Base-by-base conservation (phyloP, 805 yeast species). In the Cyberlindnera meyerae region DNA sequence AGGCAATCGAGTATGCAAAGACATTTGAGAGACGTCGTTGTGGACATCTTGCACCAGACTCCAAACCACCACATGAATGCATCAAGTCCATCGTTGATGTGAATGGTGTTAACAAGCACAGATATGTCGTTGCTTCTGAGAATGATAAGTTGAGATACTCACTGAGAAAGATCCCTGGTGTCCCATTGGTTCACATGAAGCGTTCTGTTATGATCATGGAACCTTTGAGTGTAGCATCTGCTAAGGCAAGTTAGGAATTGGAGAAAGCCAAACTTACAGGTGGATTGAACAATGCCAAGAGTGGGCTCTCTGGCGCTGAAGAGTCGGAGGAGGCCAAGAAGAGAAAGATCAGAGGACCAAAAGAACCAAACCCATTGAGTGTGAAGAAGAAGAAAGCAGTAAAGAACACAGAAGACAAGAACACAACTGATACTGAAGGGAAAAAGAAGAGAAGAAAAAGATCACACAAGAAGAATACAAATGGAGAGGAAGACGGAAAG, bases 171-270 rank as follows among this genome's bases (percentile, higher is more conserved):
- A 68, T 88, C 9, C 95, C 98, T 1, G 98, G 96, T 11, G 82
- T 87, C 1, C 98, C 98, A 1, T 60, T 93, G 46, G 66, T 90
- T 8, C 89, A 83, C 58, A 78, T 93, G 76, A 80, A 83, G 53
- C 71, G 96, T 43, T 77, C 96, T 1, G 98, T 93, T 13, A 85
- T 93, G 90, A 79, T 93, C 18, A 78, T 93, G 93, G 98, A 93
- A 61, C 96, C 97, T 7, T 64, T 88, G 48, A 83, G 95, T 35
- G 73, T 71, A 26, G 84, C 85, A 6, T 82, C 90, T 29, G 68
- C 66, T 11, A 58, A 55, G 30, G 66, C 70, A 12, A 75, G 77
- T 37, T 53, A 54, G 31, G 49, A 60, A 20, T 64, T 70, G 27
- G 98, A 93, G 60, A 57, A 63, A 2, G 66, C 70, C 30, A 93